These are phyloP conservation scores for Hansenula lynferdii DNA, from an alignment of 1,139 yeast species.

Conservation along the genomic window DNA sequence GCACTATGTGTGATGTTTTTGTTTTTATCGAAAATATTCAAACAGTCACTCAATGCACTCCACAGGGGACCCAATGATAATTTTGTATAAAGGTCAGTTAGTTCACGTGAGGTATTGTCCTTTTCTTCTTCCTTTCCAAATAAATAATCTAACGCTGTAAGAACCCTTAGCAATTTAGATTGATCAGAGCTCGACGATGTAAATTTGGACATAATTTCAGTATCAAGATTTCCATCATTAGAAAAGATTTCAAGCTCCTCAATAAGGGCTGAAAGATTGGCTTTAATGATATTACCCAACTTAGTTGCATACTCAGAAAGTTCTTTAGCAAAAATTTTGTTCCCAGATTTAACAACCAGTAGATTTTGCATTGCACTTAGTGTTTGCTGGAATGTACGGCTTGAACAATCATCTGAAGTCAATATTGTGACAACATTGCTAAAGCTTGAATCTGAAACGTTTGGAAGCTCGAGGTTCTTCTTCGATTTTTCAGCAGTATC, in stretches of 20 bases:
- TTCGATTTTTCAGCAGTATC: conserved; percentile 18
- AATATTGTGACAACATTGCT: conserved; percentile 63
- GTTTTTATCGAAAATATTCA: conserved; percentile 53
- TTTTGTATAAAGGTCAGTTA: conserved; percentile 59
- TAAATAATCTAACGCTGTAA: conserved; percentile 87
- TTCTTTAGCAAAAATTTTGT: conserved; percentile 62
- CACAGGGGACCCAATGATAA: conserved; percentile 77
- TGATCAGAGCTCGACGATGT: conserved; percentile 84
- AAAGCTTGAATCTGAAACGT: conserved; percentile 59
- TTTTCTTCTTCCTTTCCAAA: conserved; percentile 34
- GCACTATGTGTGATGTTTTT: conserved; percentile 57
- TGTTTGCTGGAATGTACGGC: conserved; percentile 81
- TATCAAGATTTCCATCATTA: conserved; percentile 39
- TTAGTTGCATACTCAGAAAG: conserved; percentile 61
- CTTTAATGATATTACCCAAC: conserved; percentile 53
- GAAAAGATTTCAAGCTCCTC: conserved; percentile 37
- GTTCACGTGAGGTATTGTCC: conserved; percentile 31
- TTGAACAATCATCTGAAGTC: conserved; percentile 83
- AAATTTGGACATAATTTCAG: conserved; percentile 57
- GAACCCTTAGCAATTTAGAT: conserved; percentile 74
- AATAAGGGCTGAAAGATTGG: conserved; percentile 51
- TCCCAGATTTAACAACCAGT: conserved; percentile 57
- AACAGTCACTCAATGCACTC: conserved; percentile 80
- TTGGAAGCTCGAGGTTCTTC: conserved; percentile 50
- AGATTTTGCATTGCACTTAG: conserved; percentile 80